Conservation (phyloP, 2,329 filamentous ascomycete genomes). For the Ceratocystis colombiana region DNA sequence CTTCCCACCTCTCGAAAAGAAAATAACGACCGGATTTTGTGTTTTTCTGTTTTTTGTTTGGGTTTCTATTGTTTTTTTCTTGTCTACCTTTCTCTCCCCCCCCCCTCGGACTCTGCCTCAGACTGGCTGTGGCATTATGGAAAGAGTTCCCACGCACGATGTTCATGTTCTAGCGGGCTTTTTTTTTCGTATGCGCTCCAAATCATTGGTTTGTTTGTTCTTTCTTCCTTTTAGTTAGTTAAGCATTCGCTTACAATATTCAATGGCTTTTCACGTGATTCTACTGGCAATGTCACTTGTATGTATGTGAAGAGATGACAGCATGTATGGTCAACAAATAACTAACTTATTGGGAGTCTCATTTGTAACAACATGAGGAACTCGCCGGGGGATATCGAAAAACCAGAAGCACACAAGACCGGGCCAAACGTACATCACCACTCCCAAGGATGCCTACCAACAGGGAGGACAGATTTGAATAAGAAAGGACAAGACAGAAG, state of each 20-base stretch:
- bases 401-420: constrained; percentile 4
- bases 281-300: background rate
- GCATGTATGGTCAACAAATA: constrained; percentile 9
- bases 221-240: background rate
- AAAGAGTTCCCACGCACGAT: constrained; percentile 12
- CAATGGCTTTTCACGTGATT: constrained; percentile 1
- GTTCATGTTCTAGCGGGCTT: constrained; percentile 16
- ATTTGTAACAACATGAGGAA: constrained; percentile 16
- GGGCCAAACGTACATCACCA: background rate
- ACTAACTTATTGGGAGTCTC: constrained; percentile 20
- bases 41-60: background rate
- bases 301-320: background rate
- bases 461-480: constrained; percentile 13
- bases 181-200: background rate
- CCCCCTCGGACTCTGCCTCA: background rate
- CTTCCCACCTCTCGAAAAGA: background rate
- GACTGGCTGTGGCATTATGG: constrained; percentile 10
- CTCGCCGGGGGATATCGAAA: constrained; percentile 22
- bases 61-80: background rate
- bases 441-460: background rate
- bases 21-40: constrained; percentile 7
- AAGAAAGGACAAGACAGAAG: constrained; percentile 17
- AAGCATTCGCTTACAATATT: constrained; percentile 5
- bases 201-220: background rate
- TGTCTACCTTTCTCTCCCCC: background rate